Conservation (phyloP, 345 rosid species). For the Euphorbia peplus region DNA sequence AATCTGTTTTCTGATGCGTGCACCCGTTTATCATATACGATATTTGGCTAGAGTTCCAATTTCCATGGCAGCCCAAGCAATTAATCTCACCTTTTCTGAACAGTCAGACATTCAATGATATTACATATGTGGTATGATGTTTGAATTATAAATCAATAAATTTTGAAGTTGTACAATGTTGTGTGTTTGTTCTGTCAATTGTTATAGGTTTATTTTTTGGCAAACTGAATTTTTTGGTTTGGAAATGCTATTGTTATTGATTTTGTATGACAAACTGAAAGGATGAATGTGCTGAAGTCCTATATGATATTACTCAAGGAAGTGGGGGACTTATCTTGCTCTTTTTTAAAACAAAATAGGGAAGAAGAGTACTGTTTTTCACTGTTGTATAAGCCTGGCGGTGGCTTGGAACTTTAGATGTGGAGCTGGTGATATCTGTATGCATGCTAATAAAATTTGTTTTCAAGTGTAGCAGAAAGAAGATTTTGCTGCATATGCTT, state of each 20-base stretch:
- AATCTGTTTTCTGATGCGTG: conserved; percentile 3
- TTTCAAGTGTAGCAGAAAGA: not conserved
- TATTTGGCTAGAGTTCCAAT: conserved; percentile 2
- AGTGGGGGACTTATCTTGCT: not conserved
- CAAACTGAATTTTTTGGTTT: not conserved
- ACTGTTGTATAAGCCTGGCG: not conserved
- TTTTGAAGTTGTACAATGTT: not conserved
- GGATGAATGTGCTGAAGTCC: conserved; percentile 1
- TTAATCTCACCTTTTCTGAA: not conserved
- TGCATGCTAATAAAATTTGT: not conserved
- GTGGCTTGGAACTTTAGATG: not conserved
- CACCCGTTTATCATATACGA: not conserved
- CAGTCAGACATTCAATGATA: conserved; percentile 1
- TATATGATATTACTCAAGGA: not conserved
- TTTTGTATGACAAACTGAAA: conserved; percentile 16
- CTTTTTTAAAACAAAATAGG: not conserved
- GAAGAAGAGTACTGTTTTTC: not conserved
- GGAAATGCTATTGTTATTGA: not conserved
- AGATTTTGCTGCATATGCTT: not conserved
- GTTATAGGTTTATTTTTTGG: not conserved
- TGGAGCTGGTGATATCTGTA: conserved; percentile 6
- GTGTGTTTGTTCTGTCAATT: not conserved
- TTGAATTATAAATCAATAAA: not conserved
- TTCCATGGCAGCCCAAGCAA: not conserved
- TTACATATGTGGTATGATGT: not conserved